Base-by-base conservation (phyloP, 139 green algal genomes). In the Spirogloea muscicola region DNA sequence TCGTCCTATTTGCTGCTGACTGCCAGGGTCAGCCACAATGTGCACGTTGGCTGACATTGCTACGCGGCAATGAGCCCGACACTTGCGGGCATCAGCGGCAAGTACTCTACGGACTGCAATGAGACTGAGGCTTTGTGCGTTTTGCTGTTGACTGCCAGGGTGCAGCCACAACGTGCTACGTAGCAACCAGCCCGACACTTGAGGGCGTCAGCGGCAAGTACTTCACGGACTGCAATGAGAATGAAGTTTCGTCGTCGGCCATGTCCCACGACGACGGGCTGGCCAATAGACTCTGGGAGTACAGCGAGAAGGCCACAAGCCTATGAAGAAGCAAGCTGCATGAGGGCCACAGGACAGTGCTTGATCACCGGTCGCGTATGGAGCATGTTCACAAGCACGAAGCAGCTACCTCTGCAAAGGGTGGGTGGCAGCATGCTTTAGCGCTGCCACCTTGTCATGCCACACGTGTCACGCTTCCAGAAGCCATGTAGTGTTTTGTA, bases 141-240 rank as follows among this genome's bases (percentile, higher is more conserved):
- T n/a, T n/a, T n/a, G n/a, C n/a, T n/a, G n/a, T n/a, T n/a, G n/a
- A n/a, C n/a, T n/a, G n/a, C n/a, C 51, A 82, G 72, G 90, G 90
- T 37, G 90, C 90, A 13, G 48, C 79, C 49, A 96, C 91, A 25
- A 87, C 74, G 65, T 89, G 95, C 64, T 87, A 90, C 80, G 58
- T 93, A n/a, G 87, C 88, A 5, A 37, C 58, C 18, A 75, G 39
- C 41, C 79, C 74, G 21, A 86, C 69, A 1, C 77, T 92, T 2
- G 81, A 85, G 62, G 86, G 84, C 18, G 77, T 93, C 27, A 89
- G 71, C 36, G 79, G 76, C 38, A 91, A 93, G 77, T 96, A 96
- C 82, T 94, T 57, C 41, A 49, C 65, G 34, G 72, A 88, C 74
- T 90, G 79, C 82, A 86, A 84, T 48, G 68, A 70, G 39, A 58